Base-by-base conservation (phyloP, 169 alveolate genomes). In the Plasmodium malariae region DNA sequence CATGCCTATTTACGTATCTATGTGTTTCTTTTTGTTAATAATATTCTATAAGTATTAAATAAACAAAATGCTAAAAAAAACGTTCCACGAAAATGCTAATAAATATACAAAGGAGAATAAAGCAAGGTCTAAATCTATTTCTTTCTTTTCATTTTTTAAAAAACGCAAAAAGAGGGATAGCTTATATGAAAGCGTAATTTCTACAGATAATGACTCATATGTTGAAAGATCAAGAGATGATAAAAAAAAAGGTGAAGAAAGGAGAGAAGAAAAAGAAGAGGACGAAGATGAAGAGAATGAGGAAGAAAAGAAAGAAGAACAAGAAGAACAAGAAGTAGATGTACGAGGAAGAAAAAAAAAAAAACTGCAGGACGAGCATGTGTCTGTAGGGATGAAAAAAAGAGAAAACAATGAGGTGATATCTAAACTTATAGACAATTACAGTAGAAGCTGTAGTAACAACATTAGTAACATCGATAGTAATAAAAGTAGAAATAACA, bases 101-200 rank as follows among this genome's bases (percentile, higher is more conserved):
- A 28, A 26, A 62, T 55, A 54, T 19, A 19, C 32, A 45, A 21
- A 40, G 21, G 68, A 32, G 24, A 36, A 63, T 51, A 78, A 55
- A 55, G 76, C 34, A 30, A 62, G 76, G 26, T 65, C 67, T 6
- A 78, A 78, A 78, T 60, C 78, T 49, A 69, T 26, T 57, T 74
- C 89, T 7, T 62, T 62, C 40, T 78, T 78, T 30, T 78, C 71
- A 14, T 55, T 78, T 78, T 78, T 78, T 62, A 63, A 78, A 49
- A 78, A 78, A 63, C 60, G 63, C 51, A 78, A 48, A 60, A 36
- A 78, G 43, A 62, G 43, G 48, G 63, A 49, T 24, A 45, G 63
- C 28, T 54, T 78, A 21, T 17, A 26, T 37, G 45, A 63, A 37
- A 62, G 76, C 30, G 70, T 65, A 7, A 74, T 55, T 55, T 55